These are phyloP conservation scores for Bolboschoenus planiculmis DNA, from an alignment of 176 grass and related monocot genomes.

Conservation along the genomic window DNA sequence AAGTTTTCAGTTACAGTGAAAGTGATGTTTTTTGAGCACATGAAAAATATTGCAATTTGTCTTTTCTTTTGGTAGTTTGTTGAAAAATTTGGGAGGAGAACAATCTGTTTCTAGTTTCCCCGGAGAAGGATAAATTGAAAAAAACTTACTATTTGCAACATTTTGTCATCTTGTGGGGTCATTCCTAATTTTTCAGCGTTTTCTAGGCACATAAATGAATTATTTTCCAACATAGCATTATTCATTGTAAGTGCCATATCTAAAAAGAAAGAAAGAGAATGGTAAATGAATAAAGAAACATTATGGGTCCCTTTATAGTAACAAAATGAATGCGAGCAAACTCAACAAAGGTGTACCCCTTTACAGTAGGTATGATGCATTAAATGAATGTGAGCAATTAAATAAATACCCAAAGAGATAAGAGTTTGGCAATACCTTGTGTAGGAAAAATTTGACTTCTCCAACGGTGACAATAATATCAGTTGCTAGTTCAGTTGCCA, in stretches of 20 bases:
- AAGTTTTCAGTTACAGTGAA: not conserved
- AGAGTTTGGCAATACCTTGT: slow-evolving; percentile 54
- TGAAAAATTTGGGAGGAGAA: not conserved
- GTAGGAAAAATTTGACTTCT: slow-evolving; percentile 91
- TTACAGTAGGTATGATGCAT: not conserved
- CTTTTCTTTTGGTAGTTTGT: not conserved
- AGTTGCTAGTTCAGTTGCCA: slow-evolving; percentile 84
- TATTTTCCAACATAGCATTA: not conserved
- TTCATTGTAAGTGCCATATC: not conserved
- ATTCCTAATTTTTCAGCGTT: not conserved
- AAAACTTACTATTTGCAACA: not conserved
- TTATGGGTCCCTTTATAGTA: not conserved
- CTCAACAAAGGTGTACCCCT: not conserved
- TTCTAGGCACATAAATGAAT: not conserved
- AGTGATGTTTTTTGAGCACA: not conserved
- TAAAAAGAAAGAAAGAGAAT: not conserved
- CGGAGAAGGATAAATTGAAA: not conserved
- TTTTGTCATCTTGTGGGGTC: not conserved
- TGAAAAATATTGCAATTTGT: not conserved
- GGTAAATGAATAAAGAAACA: not conserved
- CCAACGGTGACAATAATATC: slow-evolving; percentile 74
- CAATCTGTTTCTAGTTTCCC: not conserved
- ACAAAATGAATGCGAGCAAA: not conserved
- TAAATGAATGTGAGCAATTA: not conserved
- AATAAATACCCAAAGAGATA: slow-evolving; percentile 1